Conservation (phyloP, 768 basidiomycete species). For the Mycena chlorophos region DNA sequence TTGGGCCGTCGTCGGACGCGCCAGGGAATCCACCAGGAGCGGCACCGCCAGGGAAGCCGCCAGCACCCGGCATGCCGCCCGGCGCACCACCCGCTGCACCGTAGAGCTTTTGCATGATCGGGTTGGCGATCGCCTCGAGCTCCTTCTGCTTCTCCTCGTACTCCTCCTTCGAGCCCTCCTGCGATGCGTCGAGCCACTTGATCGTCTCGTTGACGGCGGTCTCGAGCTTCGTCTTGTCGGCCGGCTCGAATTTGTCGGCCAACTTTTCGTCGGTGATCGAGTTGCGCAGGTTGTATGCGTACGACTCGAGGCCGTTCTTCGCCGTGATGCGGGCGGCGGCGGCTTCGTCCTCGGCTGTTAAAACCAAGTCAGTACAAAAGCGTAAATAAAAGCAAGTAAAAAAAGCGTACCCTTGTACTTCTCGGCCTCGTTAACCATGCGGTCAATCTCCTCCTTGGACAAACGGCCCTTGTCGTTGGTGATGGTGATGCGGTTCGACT, state of each 20-base stretch:
- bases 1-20: conserved; percentile 78
- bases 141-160: conserved; percentile 93
- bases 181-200: conserved; percentile 80
- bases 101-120: conserved; percentile 74
- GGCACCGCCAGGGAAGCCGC: conserved; percentile 48
- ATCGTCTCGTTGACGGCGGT: conserved; percentile 80
- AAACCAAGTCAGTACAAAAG: conserved; percentile 15
- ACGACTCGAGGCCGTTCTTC: conserved; percentile 94
- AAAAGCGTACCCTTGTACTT: conserved; percentile 73
- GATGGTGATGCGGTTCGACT: conserved; percentile 91
- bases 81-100: conserved; percentile 60
- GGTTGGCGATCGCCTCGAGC: conserved; percentile 79
- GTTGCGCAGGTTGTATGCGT: conserved; percentile 93
- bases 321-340: conserved; percentile 78
- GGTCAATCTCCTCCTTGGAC: conserved; percentile 97
- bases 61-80: conserved; percentile 58
- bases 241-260: conserved; percentile 81
- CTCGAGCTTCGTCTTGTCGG: conserved; percentile 85
- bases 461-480: conserved; percentile 97
- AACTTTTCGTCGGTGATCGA: conserved; percentile 84
- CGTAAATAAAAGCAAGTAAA: conserved; percentile 13
- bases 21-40: conserved; percentile 64
- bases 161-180: conserved; percentile 92
- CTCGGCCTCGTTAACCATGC: conserved; percentile 95
- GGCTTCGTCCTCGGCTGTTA: conserved; percentile 78